These are phyloP conservation scores for Yamadazyma taylorii DNA, from an alignment of 1,139 yeast genomes.

Conservation along the genomic window DNA sequence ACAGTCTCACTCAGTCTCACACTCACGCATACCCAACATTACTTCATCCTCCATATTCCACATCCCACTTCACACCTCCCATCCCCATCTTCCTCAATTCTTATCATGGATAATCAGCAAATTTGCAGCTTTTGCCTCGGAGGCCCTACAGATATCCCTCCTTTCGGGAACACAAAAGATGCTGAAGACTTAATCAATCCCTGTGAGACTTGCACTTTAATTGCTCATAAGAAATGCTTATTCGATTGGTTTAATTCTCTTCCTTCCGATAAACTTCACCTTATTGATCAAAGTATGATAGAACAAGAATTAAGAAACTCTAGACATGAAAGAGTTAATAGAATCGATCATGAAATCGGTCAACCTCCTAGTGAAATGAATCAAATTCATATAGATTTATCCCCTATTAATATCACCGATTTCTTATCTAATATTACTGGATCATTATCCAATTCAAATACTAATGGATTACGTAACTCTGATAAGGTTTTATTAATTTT, in stretches of 20 bases:
- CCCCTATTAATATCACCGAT: conserved; percentile 18
- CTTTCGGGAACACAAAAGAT: conserved; percentile 39
- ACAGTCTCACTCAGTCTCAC: neutral
- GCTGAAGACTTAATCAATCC: conserved; percentile 43
- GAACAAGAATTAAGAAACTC: neutral
- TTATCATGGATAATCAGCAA: conserved; percentile 2
- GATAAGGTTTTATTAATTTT: conserved; percentile 21
- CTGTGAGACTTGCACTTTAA: conserved; percentile 40
- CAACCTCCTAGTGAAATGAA: conserved; percentile 8
- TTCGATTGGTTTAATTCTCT: conserved; percentile 46
- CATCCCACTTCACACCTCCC: neutral
- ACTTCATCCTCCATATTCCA: neutral
- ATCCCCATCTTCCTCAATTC: too few relatives aligned
- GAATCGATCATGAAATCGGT: conserved; percentile 17
- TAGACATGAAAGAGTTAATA: conserved; percentile 1
- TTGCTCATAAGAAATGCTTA: conserved; percentile 42
- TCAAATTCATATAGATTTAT: conserved; percentile 17
- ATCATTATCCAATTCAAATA: neutral
- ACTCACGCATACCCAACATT: neutral
- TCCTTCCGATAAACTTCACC: conserved; percentile 29
- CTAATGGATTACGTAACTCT: neutral
- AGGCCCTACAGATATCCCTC: conserved; percentile 39
- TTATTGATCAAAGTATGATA: conserved; percentile 19
- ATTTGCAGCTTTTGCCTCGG: conserved; percentile 46
- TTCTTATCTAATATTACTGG: conserved; percentile 20